Evolutionary conservation across 768 basidiomycete species (phyloP).

Genomic region (Rossbeevera mucosa): DNA sequence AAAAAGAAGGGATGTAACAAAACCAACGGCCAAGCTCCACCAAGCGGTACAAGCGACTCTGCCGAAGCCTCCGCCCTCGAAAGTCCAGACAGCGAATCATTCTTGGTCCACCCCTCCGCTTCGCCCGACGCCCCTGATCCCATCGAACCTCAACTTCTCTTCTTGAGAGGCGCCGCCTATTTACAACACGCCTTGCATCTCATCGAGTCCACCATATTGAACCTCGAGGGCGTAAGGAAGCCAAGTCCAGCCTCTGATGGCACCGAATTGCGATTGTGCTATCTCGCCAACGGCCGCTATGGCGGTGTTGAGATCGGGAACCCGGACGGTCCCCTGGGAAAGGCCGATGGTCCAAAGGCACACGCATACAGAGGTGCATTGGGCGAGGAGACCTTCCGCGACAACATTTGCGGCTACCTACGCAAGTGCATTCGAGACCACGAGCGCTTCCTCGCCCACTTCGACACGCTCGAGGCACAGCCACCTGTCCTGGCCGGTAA

Average conservation of each 20-base stretch:
- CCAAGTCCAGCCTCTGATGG: constrained; percentile 52
- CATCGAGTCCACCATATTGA: constrained; percentile 68
- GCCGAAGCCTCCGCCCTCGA: constrained; percentile 40
- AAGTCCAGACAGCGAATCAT: constrained; percentile 45
- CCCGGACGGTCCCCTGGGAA: constrained; percentile 72
- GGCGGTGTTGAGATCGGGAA: constrained; percentile 87
- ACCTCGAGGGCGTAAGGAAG: constrained; percentile 66
- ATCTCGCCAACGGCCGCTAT: constrained; percentile 68
- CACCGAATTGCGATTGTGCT: constrained; percentile 71
- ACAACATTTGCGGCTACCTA: constrained; percentile 54
- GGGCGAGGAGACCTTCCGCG: constrained; percentile 50
- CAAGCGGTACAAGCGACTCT: constrained; percentile 56
- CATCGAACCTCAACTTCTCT: constrained; percentile 79
- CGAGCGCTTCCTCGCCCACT: constrained; percentile 78
- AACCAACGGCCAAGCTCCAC: constrained; percentile 62
- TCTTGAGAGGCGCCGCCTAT: constrained; percentile 79
- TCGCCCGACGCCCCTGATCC: constrained; percentile 80
- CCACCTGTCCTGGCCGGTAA: constrained; percentile 12
- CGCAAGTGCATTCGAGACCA: constrained; percentile 81
- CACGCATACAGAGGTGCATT: constrained; percentile 60
- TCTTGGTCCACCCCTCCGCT: constrained; percentile 64
- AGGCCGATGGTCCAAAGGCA: constrained; percentile 51
- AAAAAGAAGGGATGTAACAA: constrained; percentile 49
- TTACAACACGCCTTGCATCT: constrained; percentile 73
- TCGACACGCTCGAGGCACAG: constrained; percentile 63